Evolutionary conservation across 768 basidiomycete genomes (phyloP), one percentile per base, ranked within the genome.

Genomic region (Tricholoma matsutake): DNA sequence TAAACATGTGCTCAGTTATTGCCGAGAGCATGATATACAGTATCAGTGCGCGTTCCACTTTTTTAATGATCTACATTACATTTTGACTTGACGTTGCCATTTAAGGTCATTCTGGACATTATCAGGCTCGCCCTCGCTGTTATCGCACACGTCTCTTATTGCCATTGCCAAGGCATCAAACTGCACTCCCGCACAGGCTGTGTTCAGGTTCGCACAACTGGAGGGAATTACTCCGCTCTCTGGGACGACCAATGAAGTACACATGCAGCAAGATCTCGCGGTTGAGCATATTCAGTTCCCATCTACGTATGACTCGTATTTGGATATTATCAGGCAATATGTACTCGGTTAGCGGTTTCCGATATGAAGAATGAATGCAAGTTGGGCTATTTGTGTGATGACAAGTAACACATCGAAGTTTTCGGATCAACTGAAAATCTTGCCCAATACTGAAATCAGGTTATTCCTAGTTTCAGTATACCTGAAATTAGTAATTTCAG

Each of bases 51-150:
- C 65, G 58, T 16, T 20, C 34, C 45, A 11, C 55, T 13, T 56
- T 57, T 28, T 37, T n/a, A n/a, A n/a, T n/a, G 8, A 28, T 8
- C n/a, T 25, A 22, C 16, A 43, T 2, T 8, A n/a, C 41, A 14
- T 29, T 6, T 57, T 20, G 51, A 11, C 47, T 16, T 20, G 34
- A n/a, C 41, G 25, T 20, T 45, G 10, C 43, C 20, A 9, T 28
- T n/a, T n/a, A 65, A 92, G 91, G 66, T 92, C 91, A 14, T 94
- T 94, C 72, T 94, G 93, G 92, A 94, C 93, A 22, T 74, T 95
- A 22, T 82, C 88, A 1, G 89, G 91, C n/a, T 89, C 91, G 2
- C 87, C 91, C 4, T 76, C 68, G 14, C 75, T 93, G 8, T 75
- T 92, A 4, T 57, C 69, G 3, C 81, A 86, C 67, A 82, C 80